Percentiles rank a stretch among this genome's conserved stretches.
These are phyloP conservation scores for Phytophthora sp. DNA, from an alignment of 352 stramenopile genomes.

Conservation along the genomic window DNA sequence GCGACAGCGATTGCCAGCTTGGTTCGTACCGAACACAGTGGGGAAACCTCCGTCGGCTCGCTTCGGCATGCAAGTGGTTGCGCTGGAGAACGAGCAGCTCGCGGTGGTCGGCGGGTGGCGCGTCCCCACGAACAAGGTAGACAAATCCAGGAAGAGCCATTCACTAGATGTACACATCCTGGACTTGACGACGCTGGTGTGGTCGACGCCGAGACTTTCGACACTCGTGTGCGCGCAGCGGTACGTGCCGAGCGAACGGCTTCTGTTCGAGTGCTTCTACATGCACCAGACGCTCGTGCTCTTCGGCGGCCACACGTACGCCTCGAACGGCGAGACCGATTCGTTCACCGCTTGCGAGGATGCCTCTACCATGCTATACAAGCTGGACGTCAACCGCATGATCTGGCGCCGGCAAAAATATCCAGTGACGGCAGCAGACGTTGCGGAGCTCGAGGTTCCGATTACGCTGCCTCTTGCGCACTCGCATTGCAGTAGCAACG, in stretches of 20 bases:
- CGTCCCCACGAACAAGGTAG: slow-evolving; percentile 21
- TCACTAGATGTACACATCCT: slow-evolving; percentile 56
- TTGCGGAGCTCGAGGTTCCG: slow-evolving; percentile 6
- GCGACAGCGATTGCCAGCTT: slow-evolving; percentile 27
- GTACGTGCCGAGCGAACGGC: slow-evolving; percentile 40
- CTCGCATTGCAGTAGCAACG: slow-evolving; percentile 45
- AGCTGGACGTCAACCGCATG: slow-evolving; percentile 67
- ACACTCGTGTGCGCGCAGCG: slow-evolving; percentile 43
- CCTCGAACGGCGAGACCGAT: slow-evolving; percentile 48
- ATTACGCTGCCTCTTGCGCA: slow-evolving; percentile 29
- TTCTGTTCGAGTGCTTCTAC: slow-evolving; percentile 63
- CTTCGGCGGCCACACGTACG: slow-evolving; percentile 59
- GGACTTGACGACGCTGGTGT: slow-evolving; percentile 53
- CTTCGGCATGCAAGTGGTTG: slow-evolving; percentile 57
- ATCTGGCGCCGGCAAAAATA: slow-evolving; percentile 67
- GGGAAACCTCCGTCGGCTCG: slow-evolving; percentile 55
- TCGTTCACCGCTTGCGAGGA: slow-evolving; percentile 40
- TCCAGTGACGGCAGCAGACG: slow-evolving; percentile 4
- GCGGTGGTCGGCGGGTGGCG: slow-evolving; percentile 45
- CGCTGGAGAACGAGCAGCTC: slow-evolving; percentile 48
- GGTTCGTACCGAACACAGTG: slow-evolving; percentile 50
- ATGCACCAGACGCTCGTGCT: slow-evolving; percentile 43
- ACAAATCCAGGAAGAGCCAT: slow-evolving; percentile 15
- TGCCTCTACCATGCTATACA: slow-evolving; percentile 47
- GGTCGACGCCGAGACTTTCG: slow-evolving; percentile 53